phyloP scores from a whole-genome alignment of 495 filamentous ascomycete genomes.

The Penicillium canescens region DNA sequence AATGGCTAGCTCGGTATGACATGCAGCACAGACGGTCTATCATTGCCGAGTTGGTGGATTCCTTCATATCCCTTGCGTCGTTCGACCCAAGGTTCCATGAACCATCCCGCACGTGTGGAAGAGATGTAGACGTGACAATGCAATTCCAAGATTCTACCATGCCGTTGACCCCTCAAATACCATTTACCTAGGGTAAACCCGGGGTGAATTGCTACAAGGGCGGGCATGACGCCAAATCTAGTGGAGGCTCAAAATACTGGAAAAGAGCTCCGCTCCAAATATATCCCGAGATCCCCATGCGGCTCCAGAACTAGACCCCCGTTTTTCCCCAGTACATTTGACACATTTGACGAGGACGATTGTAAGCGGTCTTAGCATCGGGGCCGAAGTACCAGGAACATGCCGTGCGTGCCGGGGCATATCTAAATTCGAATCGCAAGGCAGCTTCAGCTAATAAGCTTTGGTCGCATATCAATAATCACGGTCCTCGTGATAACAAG shows the following conservation, averaged over 20 bases:
- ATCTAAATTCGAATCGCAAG: slow-evolving; percentile 1
- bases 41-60: slow-evolving; percentile 10
- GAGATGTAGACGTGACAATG: not conserved
- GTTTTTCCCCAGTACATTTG: not conserved
- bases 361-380: not conserved
- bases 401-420: slow-evolving; percentile 1
- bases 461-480: slow-evolving; percentile 2
- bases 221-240: not conserved
- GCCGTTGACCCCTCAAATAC: not conserved
- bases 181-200: not conserved
- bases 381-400: not conserved
- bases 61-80: slow-evolving; percentile 20
- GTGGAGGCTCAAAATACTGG: slow-evolving; percentile 11
- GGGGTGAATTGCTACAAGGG: not conserved
- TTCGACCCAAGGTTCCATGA: not conserved
- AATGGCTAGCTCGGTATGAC: slow-evolving; percentile 20
- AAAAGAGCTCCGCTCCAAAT: not conserved
- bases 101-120: slow-evolving; percentile 10
- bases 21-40: slow-evolving; percentile 24
- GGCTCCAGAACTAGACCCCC: slow-evolving; percentile 10
- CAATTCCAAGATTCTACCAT: not conserved
- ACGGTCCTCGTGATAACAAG: not conserved
- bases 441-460: slow-evolving; percentile 3
- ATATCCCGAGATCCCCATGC: slow-evolving; percentile 9
- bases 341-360: not conserved